A percentile compares a stretch with the other conserved stretches of the same genome.
Conservation (phyloP, 192 early-diverging fungal species). For the Rhizoclosmatium globosum region DNA sequence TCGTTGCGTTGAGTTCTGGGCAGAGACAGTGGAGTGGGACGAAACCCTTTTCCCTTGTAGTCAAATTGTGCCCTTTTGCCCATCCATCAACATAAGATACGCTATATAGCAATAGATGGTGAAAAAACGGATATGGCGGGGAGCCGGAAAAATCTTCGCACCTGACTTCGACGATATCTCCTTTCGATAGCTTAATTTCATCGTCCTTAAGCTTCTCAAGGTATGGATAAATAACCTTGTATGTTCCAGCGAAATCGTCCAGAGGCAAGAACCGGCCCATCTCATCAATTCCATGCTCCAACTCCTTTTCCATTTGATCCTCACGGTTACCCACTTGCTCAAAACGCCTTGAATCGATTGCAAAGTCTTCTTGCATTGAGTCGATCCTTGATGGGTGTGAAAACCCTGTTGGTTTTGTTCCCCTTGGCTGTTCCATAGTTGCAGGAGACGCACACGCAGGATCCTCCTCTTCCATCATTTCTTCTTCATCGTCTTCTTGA, state of each 20-base stretch:
- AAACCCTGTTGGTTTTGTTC: neutral
- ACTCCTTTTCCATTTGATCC: slow-evolving; percentile 21
- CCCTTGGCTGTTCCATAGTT: neutral
- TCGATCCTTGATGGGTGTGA: neutral
- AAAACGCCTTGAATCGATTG: neutral
- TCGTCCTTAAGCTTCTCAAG: slow-evolving; percentile 12
- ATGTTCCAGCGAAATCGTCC: slow-evolving; percentile 15
- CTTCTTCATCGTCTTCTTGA: neutral
- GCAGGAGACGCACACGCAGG: neutral
- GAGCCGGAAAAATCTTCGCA: neutral
- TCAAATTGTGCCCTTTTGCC: slow-evolving; percentile 33
- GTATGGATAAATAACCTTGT: slow-evolving; percentile 30
- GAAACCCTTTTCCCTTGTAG: slow-evolving; percentile 23
- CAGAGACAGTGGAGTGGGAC: slow-evolving; percentile 31
- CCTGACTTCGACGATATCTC: slow-evolving; percentile 28
- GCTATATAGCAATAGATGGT: neutral
- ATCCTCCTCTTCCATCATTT: neutral
- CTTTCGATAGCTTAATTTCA: slow-evolving; percentile 22
- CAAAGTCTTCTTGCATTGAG: neutral
- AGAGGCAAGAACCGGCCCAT: slow-evolving; percentile 30
- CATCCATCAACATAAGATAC: slow-evolving; percentile 37
- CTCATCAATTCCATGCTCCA: slow-evolving; percentile 27
- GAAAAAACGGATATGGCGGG: neutral
- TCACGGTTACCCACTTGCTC: neutral
- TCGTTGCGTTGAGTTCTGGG: slow-evolving; percentile 8